Conservation (phyloP, 2,329 filamentous ascomycete genomes). For the Alternaria sp. region DNA sequence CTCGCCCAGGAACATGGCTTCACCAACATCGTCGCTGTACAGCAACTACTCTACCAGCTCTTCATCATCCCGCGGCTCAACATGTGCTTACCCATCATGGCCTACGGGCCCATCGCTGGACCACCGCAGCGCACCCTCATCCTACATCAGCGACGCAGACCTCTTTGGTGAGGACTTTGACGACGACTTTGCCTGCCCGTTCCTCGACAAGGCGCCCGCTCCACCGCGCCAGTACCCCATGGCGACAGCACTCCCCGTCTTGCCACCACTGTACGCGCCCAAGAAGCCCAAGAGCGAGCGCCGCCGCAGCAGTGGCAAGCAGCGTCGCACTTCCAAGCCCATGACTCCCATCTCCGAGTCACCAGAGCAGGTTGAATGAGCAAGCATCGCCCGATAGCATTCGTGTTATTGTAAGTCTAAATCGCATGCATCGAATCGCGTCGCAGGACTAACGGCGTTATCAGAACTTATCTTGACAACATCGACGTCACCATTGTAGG, state of each 20-base stretch:
- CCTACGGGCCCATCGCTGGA: slow-evolving; percentile 46
- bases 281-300: slow-evolving; percentile 51
- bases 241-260: slow-evolving; percentile 45
- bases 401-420: slow-evolving; percentile 11
- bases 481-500: slow-evolving; percentile 15
- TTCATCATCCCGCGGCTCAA: slow-evolving; percentile 38
- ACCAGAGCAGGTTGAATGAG: slow-evolving; percentile 48
- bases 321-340: slow-evolving; percentile 48
- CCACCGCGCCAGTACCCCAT: slow-evolving; percentile 47
- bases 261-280: slow-evolving; percentile 48
- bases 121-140: slow-evolving; percentile 45
- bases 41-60: slow-evolving; percentile 43
- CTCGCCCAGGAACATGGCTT: slow-evolving; percentile 43
- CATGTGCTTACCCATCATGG: slow-evolving; percentile 52
- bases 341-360: slow-evolving; percentile 53
- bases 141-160: slow-evolving; percentile 52
- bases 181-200: slow-evolving; percentile 37
- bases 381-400: neutral
- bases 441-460: slow-evolving; percentile 5
- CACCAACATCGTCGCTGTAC: slow-evolving; percentile 44
- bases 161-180: slow-evolving; percentile 49
- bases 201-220: slow-evolving; percentile 49
- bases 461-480: slow-evolving; percentile 13
- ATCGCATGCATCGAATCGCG: neutral
- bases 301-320: slow-evolving; percentile 50